Evolutionary conservation across 2,329 filamentous ascomycete genomes (phyloP), one percentile per base, ranked within the genome.

Genomic region (Phaeosphaeria sp.): DNA sequence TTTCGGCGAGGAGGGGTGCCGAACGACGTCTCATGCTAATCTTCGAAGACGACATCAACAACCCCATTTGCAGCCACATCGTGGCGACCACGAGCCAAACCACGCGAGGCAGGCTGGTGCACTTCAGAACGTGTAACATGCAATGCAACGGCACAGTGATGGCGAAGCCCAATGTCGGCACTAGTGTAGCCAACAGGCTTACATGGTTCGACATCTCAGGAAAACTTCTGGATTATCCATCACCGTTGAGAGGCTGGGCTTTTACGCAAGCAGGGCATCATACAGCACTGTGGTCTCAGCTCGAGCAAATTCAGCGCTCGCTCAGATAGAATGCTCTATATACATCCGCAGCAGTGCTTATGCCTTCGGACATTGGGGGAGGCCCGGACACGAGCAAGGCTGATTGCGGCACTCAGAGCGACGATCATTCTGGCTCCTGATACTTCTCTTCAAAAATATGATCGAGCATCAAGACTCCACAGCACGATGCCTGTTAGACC

Each of bases 331-430:
- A 51, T 13, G 52, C 49, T 55, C 54, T 56, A 36, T 63, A 61
- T 59, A 62, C 58, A 54, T 56, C 56, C 54, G 54, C 52, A 55
- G 36, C 39, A 44, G 56, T 56, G 56, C 48, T 56, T 46, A 53
- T 54, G 39, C 56, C 52, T 59, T 64, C 67, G 67, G 66, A 66
- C 57, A 60, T 59, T 66, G 60, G 67, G 64, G 64, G 58, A 58
- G 54, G n/a, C 67, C 66, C 65, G 54, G 58, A 53, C 55, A 55
- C 46, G 46, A 52, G 44, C 52, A 57, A 49, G 25, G 59, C 58
- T 63, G 60, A 66, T 63, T 61, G 58, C 52, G 39, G 55, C 49
- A 52, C 56, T 48, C 54, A 56, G 50, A 39, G 46, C 48, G 57
- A 60, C 49, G 67, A 63, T 64, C 55, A 39, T 62, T 62, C 53